A percentile compares a stretch with the other conserved stretches of the same genome.
These are phyloP conservation scores for Colletotrichum brevisporum DNA, from an alignment of 2,329 filamentous ascomycete species.

Conservation along the genomic window DNA sequence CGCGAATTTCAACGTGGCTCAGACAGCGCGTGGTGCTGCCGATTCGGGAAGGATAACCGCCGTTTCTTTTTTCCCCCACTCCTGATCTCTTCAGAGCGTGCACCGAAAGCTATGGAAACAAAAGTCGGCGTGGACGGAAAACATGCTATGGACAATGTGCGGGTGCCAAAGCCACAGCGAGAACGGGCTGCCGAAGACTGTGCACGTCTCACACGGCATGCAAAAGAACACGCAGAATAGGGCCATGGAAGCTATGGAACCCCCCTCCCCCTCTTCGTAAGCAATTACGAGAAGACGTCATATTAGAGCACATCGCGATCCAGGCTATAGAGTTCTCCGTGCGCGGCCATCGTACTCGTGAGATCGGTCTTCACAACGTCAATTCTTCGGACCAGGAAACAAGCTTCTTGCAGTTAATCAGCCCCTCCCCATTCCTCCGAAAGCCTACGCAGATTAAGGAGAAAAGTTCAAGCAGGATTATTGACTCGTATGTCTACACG, in stretches of 20 bases:
- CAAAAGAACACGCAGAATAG: conserved; percentile 20
- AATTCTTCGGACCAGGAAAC: conserved; percentile 4
- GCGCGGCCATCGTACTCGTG: conserved; percentile 11
- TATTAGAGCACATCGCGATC: background rate
- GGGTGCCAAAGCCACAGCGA: background rate
- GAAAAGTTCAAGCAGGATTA: background rate
- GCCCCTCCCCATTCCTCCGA: background rate
- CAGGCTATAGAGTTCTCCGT: background rate
- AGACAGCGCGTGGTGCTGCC: conserved; percentile 2
- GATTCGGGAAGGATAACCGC: background rate
- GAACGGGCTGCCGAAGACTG: background rate
- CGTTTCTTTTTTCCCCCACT: too few relatives aligned
- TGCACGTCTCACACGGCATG: conserved; percentile 7
- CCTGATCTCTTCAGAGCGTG: background rate
- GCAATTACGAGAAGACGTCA: conserved; percentile 16
- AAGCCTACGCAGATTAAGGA: conserved; percentile 1
- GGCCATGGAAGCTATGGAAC: conserved; percentile 23
- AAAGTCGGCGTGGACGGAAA: background rate
- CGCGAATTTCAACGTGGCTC: background rate
- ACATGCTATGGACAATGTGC: background rate
- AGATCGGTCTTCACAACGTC: background rate
- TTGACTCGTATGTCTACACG: background rate
- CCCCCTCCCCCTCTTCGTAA: too few relatives aligned
- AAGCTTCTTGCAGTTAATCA: background rate
- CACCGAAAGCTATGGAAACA: background rate